Evolutionary conservation across 2,329 filamentous ascomycete genomes (phyloP).

Genomic region (Stemphylium beticola): DNA sequence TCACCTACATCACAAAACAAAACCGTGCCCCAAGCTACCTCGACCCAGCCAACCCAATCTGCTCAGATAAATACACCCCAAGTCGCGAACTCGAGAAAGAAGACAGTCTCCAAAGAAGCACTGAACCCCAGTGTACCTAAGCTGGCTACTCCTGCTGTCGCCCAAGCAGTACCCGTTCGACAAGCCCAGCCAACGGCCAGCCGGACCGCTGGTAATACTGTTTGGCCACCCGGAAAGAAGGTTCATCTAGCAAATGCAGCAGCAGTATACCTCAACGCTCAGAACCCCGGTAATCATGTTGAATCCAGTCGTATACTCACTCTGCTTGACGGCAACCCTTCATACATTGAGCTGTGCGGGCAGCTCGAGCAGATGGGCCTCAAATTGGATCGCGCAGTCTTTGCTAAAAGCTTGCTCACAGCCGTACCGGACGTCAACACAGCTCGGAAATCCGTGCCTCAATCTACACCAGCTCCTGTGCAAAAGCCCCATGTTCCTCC

Average conservation of each 20-base stretch:
- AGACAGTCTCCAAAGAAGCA: slow-evolving; percentile 25
- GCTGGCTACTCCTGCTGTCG: slow-evolving; percentile 4
- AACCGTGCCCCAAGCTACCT: slow-evolving; percentile 26
- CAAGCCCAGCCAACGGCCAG: slow-evolving; percentile 7
- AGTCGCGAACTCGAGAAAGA: slow-evolving; percentile 30
- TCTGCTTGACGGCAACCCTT: slow-evolving; percentile 61
- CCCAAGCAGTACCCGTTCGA: slow-evolving; percentile 8
- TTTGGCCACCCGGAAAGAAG: slow-evolving; percentile 62
- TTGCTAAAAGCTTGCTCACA: slow-evolving; percentile 59
- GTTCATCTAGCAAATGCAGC: slow-evolving; percentile 58
- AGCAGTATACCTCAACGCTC: slow-evolving; percentile 53
- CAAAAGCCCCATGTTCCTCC: slow-evolving; percentile 25
- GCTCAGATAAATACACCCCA: slow-evolving; percentile 17
- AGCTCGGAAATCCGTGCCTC: slow-evolving; percentile 25
- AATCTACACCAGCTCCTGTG: slow-evolving; percentile 13
- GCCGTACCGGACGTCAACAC: slow-evolving; percentile 53
- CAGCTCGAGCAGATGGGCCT: slow-evolving; percentile 58
- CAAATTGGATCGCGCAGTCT: slow-evolving; percentile 58
- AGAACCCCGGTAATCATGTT: slow-evolving; percentile 52
- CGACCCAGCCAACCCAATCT: slow-evolving; percentile 15
- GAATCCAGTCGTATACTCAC: slow-evolving; percentile 50
- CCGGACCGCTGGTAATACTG: slow-evolving; percentile 40
- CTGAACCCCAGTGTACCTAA: slow-evolving; percentile 7
- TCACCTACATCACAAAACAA: slow-evolving; percentile 31
- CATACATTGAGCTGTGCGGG: slow-evolving; percentile 62